A percentile compares a stretch with the other conserved stretches of the same genome.
phyloP scores from a whole-genome alignment of 2,329 filamentous ascomycete species.

The Ophiostoma piceae region DNA sequence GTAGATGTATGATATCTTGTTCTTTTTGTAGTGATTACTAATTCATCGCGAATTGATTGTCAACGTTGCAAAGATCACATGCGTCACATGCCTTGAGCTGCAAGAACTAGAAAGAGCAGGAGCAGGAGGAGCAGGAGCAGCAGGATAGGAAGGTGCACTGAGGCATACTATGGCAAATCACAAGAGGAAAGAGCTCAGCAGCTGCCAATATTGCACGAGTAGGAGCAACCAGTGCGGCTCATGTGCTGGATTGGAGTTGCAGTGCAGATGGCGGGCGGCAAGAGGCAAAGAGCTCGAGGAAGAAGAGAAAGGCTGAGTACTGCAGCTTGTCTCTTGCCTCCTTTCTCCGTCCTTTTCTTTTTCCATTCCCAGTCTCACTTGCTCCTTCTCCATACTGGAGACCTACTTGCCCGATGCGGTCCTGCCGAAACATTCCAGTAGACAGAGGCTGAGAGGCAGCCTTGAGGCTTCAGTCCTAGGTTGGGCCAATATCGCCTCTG shows the following conservation, averaged over 20 bases:
- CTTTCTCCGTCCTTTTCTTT: neutral
- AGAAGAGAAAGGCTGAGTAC: neutral
- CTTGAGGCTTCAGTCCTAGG: neutral
- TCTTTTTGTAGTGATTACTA: too few relatives aligned
- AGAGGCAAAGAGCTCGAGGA: too few relatives aligned
- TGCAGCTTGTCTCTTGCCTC: neutral
- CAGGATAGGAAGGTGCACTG: neutral
- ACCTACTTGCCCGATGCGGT: neutral
- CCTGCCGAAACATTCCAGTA: conserved; percentile 3
- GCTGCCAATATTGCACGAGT: neutral
- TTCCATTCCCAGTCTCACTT: neutral
- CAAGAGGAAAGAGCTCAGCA: neutral
- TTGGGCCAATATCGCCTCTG: too few relatives aligned
- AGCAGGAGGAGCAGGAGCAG: neutral
- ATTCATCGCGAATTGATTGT: too few relatives aligned
- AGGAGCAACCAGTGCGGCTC: neutral
- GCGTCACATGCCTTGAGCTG: neutral
- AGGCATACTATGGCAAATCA: neutral
- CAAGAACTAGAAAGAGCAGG: neutral
- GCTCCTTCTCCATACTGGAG: too few relatives aligned
- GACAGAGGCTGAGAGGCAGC: neutral
- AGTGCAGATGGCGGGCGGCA: neutral
- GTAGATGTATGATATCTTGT: too few relatives aligned
- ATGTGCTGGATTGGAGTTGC: neutral
- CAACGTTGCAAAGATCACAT: too few relatives aligned